Evolutionary conservation across 1,284 basidiomycete genomes (phyloP).

Genomic region (Leccinum cinnamomeum): DNA sequence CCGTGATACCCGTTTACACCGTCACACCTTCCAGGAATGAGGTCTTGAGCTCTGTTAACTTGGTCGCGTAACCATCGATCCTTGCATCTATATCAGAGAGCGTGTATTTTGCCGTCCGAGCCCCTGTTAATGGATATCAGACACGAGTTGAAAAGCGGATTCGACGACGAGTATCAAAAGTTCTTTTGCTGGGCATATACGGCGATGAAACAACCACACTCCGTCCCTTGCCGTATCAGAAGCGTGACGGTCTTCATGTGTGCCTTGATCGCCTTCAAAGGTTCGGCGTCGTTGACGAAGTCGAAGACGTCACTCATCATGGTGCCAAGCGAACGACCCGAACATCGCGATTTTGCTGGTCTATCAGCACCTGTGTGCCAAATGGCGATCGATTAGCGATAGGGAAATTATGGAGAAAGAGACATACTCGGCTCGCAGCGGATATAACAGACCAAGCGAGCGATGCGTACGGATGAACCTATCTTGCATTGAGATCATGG

Average conservation of each 20-base stretch:
- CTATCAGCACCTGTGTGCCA: too few relatives aligned
- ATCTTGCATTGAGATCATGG: too few relatives aligned
- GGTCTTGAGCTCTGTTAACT: not conserved
- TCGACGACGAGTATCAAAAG: not conserved
- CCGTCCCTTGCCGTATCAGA: not conserved
- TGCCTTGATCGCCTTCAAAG: not conserved
- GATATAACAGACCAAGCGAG: too few relatives aligned
- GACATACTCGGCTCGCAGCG: too few relatives aligned
- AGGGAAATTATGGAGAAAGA: too few relatives aligned
- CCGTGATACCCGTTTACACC: not conserved
- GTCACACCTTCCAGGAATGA: not conserved
- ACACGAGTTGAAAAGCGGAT: not conserved
- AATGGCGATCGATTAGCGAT: too few relatives aligned
- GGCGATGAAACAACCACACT: not conserved
- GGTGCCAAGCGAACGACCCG: too few relatives aligned
- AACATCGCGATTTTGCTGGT: too few relatives aligned
- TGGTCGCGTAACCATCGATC: not conserved
- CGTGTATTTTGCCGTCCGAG: not conserved
- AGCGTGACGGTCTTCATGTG: not conserved
- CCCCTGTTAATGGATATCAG: not conserved
- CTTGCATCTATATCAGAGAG: not conserved
- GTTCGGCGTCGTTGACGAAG: not conserved
- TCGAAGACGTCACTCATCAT: too few relatives aligned
- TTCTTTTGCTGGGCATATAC: not conserved
- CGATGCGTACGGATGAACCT: too few relatives aligned